phyloP scores from a whole-genome alignment of 129 eudicot species.

The Glebionis coronaria region DNA sequence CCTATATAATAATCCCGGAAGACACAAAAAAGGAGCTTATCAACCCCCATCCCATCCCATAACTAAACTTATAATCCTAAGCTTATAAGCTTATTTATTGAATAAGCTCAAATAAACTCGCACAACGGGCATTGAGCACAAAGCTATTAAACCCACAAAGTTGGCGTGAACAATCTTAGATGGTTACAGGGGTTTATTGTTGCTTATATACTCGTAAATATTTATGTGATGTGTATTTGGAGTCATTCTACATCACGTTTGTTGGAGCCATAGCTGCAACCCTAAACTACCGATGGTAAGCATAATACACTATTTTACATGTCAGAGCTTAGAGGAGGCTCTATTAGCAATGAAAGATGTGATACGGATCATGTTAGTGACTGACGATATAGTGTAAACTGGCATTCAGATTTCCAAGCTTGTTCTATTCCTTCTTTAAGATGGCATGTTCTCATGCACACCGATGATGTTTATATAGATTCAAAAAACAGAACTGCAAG shows the following conservation, averaged over 20 bases:
- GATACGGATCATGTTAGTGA: constrained; percentile 60
- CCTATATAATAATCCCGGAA: no score
- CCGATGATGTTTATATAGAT: constrained; percentile 16
- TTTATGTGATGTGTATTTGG: constrained; percentile 77
- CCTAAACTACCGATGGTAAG: constrained; percentile 86
- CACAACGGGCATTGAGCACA: no score
- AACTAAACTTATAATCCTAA: neutral
- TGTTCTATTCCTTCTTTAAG: constrained; percentile 38
- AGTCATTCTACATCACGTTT: constrained; percentile 79
- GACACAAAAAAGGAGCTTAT: no score
- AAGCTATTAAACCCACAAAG: no score
- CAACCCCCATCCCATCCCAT: no score
- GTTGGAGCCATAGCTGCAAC: constrained; percentile 88
- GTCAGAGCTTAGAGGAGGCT: constrained; percentile 79
- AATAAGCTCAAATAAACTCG: no score
- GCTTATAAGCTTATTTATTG: no score
- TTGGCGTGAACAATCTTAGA: no score
- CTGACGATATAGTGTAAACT: constrained; percentile 37
- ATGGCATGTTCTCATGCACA: constrained; percentile 60
- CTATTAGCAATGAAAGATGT: constrained; percentile 61
- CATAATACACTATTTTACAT: neutral
- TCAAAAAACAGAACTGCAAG: constrained; percentile 34
- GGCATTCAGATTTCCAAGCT: constrained; percentile 56
- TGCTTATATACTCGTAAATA: neutral
- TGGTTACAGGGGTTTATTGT: neutral